Base-by-base conservation (phyloP, 2,329 filamentous ascomycete species). In the Myotisia sp. region DNA sequence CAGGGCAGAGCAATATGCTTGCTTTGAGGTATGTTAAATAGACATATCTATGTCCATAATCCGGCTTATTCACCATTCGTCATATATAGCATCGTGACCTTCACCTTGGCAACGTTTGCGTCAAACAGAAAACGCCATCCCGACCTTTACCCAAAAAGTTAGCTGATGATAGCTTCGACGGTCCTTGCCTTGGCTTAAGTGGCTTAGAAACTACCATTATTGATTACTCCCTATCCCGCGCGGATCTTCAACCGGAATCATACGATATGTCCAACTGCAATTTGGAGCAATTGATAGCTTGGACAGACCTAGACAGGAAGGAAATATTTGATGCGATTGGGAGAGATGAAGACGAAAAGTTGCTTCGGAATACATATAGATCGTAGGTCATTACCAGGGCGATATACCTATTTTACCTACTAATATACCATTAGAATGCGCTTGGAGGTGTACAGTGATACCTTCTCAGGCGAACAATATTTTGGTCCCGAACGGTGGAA, bases 151-250 rank as follows among this genome's bases (percentile, higher is more conserved):
- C 10, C 3, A 5, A 20, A 14, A 13, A 20, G 18, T n/a, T 17
- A 19, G 10, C 9, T 10, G 16, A 10, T 17, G 21, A 26, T 14
- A 18, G 14, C 14, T 14, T 14, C 9, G 13, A 24, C 1, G 40
- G 51, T 2, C 53, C 64, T 38, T 56, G 56, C 13, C 55, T 75
- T 16, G 63, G 64, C 2, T 62, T 71, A 37, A 71, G 69, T 9
- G 59, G 60, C 1, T 53, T 77, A 3, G 68, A 74, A 43, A 71
- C 71, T 1, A 77, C 74, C 0, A 64, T 79, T 16, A 79, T 79
- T 43, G 74, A 79, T 50, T 79, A 78, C 51, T 77, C 74, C 1
- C 63, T 78, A 22, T 76, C 73, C 1, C 67, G 74, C n/a, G 71
- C 71, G 2, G 61, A 65, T 16, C 55, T 76, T 38, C 16, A 17